phyloP scores from a whole-genome alignment of 176 grass and related monocot species.

The Metroxylon sagu region DNA sequence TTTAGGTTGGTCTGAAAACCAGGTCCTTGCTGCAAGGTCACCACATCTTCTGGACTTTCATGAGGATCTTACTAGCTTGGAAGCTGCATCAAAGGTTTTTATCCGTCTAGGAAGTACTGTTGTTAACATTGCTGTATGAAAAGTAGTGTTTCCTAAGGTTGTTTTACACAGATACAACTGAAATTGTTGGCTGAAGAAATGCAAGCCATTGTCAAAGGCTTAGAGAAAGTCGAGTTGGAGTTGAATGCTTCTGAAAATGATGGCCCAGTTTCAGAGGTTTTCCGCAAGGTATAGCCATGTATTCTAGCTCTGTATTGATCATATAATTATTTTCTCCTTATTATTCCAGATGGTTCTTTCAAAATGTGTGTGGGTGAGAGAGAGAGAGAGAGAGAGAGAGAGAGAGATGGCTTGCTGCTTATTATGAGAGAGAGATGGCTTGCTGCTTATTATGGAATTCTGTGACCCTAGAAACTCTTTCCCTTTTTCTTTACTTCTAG shows the following conservation, averaged over 20 bases:
- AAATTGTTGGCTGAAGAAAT: conserved; percentile 99
- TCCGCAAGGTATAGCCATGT: conserved; percentile 41
- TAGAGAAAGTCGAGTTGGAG: conserved; percentile 81
- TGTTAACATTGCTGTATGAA: conserved; percentile 14
- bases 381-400: too few species aligned
- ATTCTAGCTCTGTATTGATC: not conserved
- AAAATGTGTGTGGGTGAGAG: too few species aligned
- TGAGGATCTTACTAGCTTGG: conserved; percentile 74
- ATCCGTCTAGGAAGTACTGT: conserved; percentile 16
- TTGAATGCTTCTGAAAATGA: conserved; percentile 92
- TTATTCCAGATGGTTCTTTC: too few species aligned
- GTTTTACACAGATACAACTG: conserved; percentile 72
- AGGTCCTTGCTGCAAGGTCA: conserved; percentile 81
- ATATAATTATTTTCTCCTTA: not conserved
- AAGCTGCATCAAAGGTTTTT: conserved; percentile 90
- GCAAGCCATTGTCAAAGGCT: conserved; percentile 89
- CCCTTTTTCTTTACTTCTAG: too few species aligned
- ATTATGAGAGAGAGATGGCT: too few species aligned
- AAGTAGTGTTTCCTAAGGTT: conserved; percentile 14
- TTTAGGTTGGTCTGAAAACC: not conserved
- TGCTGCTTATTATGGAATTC: too few species aligned
- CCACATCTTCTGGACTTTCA: conserved; percentile 79
- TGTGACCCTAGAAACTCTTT: too few species aligned
- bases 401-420: too few species aligned
- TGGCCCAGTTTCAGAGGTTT: conserved; percentile 86